Evolutionary conservation across 305 asterid genomes (phyloP).

Genomic region (Fraxinus sp.): DNA sequence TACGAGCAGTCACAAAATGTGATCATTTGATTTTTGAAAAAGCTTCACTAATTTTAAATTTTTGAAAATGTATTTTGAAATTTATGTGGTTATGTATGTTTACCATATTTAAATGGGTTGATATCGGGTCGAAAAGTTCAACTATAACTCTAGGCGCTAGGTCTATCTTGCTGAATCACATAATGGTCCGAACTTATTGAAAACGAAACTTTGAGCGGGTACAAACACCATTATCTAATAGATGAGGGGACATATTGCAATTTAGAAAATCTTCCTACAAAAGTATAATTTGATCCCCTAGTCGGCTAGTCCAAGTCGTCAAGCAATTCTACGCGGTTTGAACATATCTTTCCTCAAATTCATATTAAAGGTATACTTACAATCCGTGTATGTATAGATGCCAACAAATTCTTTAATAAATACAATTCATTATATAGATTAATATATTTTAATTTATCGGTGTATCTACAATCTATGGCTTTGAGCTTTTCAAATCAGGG

Average conservation of each 20-base stretch:
- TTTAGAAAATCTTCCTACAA: neutral
- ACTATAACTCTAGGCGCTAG: neutral
- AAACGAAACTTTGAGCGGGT: neutral
- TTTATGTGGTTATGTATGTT: neutral
- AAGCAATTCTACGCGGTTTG: slow-evolving; percentile 1
- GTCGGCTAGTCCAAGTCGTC: neutral
- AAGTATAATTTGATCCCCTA: neutral
- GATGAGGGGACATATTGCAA: neutral
- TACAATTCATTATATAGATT: neutral
- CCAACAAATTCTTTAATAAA: neutral
- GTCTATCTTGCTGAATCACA: neutral
- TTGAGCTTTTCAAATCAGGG: neutral
- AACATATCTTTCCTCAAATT: neutral
- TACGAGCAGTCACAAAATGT: neutral
- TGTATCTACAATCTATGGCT: neutral
- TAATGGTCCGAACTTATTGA: neutral
- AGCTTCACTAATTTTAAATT: neutral
- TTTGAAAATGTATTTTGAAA: neutral
- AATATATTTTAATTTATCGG: neutral
- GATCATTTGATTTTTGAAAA: neutral
- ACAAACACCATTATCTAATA: neutral
- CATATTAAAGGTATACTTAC: neutral
- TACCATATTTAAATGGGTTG: neutral
- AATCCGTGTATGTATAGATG: neutral
- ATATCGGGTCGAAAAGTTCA: neutral